Evolutionary conservation across 2,329 filamentous ascomycete species (phyloP).

Genomic region (Septoria linicola): DNA sequence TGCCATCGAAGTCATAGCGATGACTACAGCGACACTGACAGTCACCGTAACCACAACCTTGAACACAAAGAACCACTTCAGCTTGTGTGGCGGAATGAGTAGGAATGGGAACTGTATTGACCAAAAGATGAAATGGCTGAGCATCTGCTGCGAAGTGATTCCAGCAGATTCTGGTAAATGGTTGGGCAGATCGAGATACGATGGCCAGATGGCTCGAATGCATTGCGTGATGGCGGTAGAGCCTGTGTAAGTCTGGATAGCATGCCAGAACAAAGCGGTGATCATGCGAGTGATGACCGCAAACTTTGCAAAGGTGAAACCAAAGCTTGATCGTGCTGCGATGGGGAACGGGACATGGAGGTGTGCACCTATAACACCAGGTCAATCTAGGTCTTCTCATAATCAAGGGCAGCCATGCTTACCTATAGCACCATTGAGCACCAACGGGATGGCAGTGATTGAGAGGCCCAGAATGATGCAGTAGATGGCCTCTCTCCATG

Average conservation of each 20-base stretch:
- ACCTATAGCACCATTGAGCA: slow-evolving; percentile 48
- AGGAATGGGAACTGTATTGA: slow-evolving; percentile 55
- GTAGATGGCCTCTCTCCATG: slow-evolving; percentile 42
- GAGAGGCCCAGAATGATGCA: slow-evolving; percentile 38
- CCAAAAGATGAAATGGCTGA: slow-evolving; percentile 61
- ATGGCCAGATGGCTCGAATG: slow-evolving; percentile 59
- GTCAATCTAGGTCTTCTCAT: background rate
- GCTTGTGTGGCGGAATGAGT: slow-evolving; percentile 51
- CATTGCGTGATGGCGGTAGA: slow-evolving; percentile 55
- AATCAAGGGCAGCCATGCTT: background rate
- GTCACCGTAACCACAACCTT: slow-evolving; percentile 49
- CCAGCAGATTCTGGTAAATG: slow-evolving; percentile 52
- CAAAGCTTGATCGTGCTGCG: slow-evolving; percentile 56
- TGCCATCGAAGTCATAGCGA: slow-evolving; percentile 32
- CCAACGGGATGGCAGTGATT: slow-evolving; percentile 33
- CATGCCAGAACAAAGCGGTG: slow-evolving; percentile 62
- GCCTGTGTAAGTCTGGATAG: slow-evolving; percentile 65
- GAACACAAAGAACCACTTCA: slow-evolving; percentile 45
- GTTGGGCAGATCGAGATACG: slow-evolving; percentile 55
- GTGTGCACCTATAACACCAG: slow-evolving; percentile 34
- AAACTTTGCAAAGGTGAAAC: slow-evolving; percentile 58
- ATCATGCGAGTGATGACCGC: slow-evolving; percentile 55
- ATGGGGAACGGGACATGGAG: slow-evolving; percentile 59
- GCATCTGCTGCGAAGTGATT: slow-evolving; percentile 57
- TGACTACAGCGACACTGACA: slow-evolving; percentile 52